A percentile compares a stretch with the other conserved stretches of the same genome.
These are phyloP conservation scores for Boletus eberwhitei DNA, from an alignment of 768 basidiomycete genomes.

Conservation along the genomic window DNA sequence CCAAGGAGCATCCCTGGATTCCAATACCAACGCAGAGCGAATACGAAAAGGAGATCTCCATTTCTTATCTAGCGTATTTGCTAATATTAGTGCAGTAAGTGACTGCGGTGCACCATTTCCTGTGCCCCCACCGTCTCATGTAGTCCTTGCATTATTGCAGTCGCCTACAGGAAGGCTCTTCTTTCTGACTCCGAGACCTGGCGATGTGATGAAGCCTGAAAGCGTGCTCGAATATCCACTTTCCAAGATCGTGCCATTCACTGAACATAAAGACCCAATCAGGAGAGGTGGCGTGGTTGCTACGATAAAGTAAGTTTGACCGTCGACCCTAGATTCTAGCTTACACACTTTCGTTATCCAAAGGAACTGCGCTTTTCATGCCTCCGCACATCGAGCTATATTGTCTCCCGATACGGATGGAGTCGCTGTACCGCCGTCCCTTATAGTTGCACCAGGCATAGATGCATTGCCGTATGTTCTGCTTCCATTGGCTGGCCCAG, in stretches of 20 bases:
- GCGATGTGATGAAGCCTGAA: slow-evolving; percentile 43
- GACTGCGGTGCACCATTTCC: background rate
- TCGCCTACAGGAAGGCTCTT: slow-evolving; percentile 73
- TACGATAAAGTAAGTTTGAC: slow-evolving; percentile 68
- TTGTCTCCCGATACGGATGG: slow-evolving; percentile 59
- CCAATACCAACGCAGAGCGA: slow-evolving; percentile 46
- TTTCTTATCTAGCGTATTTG: slow-evolving; percentile 92
- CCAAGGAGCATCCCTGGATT: slow-evolving; percentile 59
- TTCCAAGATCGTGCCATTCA: slow-evolving; percentile 78
- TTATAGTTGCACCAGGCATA: slow-evolving; percentile 65
- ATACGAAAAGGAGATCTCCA: slow-evolving; percentile 76
- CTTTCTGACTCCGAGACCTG: slow-evolving; percentile 67
- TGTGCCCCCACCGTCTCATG: background rate
- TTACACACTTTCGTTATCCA: slow-evolving; percentile 8
- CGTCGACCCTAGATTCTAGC: background rate
- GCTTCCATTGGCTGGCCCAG: slow-evolving; percentile 89
- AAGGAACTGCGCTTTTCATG: slow-evolving; percentile 79
- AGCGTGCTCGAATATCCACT: slow-evolving; percentile 72
- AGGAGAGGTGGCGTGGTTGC: slow-evolving; percentile 85
- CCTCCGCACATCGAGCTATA: slow-evolving; percentile 65
- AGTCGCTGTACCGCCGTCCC: slow-evolving; percentile 57
- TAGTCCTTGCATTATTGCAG: slow-evolving; percentile 36
- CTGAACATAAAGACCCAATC: slow-evolving; percentile 84
- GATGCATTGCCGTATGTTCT: slow-evolving; percentile 83
- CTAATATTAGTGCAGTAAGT: slow-evolving; percentile 80